Base-by-base conservation (phyloP, 2,329 filamentous ascomycete species). In the Fusarium metavorans region DNA sequence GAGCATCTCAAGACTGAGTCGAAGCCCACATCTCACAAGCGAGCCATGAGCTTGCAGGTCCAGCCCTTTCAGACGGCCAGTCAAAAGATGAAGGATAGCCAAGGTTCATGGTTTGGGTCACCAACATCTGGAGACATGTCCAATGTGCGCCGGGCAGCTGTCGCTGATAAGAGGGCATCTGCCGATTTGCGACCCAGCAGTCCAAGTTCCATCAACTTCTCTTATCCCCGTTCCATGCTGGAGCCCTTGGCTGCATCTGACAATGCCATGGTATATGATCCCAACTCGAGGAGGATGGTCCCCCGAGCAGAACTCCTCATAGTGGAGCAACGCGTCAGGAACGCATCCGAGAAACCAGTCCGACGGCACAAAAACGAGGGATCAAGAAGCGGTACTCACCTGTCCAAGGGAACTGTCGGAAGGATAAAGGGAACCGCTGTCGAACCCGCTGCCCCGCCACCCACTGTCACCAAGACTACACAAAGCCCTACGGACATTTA, bases 281-380 rank as follows among this genome's bases (percentile, higher is more conserved):
- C 90, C n/a, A 92, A 92, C 75, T 91, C 91, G 18, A 86, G 91
- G 74, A 88, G 91, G 68, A 91, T 92, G 85, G 85, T 92, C 5
- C 86, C 88, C 4, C 86, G 74, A 62, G 80, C 79, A 7, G 83
- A 88, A 30, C 72, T 88, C 20, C 54, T 84, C 73, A 85, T 80
- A 59, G 82, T 82, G 52, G 85, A 88, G 60, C 83, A 87, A 64
- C 81, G 78, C 35, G 77, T 86, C 5, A 78, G 82, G 27, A 82
- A 87, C 20, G 74, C 82, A 18, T 79, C 83, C 0, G 84, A 86
- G 37, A 84, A 82, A 57, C 82, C 83, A 1, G 67, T 73, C 18
- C 82, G 78, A 59, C 87, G 81, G 72, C 86, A 83, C 69, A 88
- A 84, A 74, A 86, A 81, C 43, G 76, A 78, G 1, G 60, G 82